Base-by-base conservation (phyloP, 2,329 filamentous ascomycete species). In the Aureobasidium sp. region DNA sequence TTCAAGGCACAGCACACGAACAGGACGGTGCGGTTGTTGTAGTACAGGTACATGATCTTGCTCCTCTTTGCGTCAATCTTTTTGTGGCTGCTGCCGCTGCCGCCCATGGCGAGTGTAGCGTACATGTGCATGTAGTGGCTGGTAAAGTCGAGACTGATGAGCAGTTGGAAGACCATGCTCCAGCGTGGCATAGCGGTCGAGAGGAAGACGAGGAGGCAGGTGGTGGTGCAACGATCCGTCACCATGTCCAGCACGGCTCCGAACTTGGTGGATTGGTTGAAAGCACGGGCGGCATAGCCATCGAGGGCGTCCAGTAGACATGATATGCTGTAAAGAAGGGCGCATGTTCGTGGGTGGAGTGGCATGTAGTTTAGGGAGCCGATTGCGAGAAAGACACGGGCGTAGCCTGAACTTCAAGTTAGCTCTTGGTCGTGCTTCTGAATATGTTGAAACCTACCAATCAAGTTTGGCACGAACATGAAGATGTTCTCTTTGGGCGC, bases 91-190 rank as follows among this genome's bases (percentile, higher is more conserved):
- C 84, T 79, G 19, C 86, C 84, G 60, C 85, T 82, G 59, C 90
- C 91, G 60, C 89, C 91, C 85, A 96, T 94, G 66, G 87, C 87
- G 70, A 97, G 79, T 0, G 91, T 96, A 14, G 92, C 90, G 73
- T 96, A 97, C 94, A 99, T 99, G 79, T 99, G 94, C 81, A 97
- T 93, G 74, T 97, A 99, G 76, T 99, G 94, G 74, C 91, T 96
- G 31, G 94, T 89, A 66, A 99, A 82, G 76, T 99, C 94, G 69
- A 99, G 78, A 61, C 88, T 89, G 75, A 99, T 96, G 71, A 99
- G 78, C 48, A 88, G 85, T 79, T 99, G 94, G 82, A 99, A 99
- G 63, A 97, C 72, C 68, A 97, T 91, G 66, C 90, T 87, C 88
- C 91, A 97, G 62, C 92, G 85, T 5, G 94, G 94, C 78, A 96